phyloP scores from a whole-genome alignment of 139 green algal species.

The Pseudopediastrum boryanum region DNA sequence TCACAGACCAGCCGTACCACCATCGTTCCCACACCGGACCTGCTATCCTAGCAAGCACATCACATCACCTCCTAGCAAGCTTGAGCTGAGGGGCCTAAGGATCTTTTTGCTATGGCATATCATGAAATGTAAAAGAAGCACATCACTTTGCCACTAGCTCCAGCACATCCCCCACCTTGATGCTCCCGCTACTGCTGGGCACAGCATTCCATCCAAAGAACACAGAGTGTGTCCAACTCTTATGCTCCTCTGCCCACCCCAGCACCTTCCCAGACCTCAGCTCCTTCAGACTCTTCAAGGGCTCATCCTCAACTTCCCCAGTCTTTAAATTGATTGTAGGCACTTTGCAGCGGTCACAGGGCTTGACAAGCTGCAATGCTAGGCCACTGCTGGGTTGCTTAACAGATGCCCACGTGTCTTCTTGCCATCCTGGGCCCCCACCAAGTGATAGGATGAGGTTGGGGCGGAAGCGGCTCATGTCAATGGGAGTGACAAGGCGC shows the following conservation, averaged over 20 bases:
- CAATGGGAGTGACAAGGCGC: conserved; percentile 53
- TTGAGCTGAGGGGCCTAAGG: too few relatives aligned
- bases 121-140: too few relatives aligned
- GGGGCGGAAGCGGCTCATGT: conserved; percentile 80
- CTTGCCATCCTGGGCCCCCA: conserved; percentile 47
- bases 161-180: conserved; percentile 42
- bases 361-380: conserved; percentile 67
- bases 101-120: too few relatives aligned
- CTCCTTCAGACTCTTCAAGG: conserved; percentile 50
- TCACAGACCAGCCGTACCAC: too few relatives aligned
- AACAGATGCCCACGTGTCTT: conserved; percentile 63
- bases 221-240: conserved; percentile 41
- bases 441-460: conserved; percentile 73
- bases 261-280: conserved; percentile 51
- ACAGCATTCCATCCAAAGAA: conserved; percentile 56
- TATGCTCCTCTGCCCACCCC: conserved; percentile 42
- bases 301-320: conserved; percentile 60
- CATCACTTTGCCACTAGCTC: too few relatives aligned
- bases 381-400: conserved; percentile 12
- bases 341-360: conserved; percentile 71
- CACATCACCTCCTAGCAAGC: too few relatives aligned
- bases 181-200: neutral
- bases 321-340: conserved; percentile 78
- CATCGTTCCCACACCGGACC: too few relatives aligned
- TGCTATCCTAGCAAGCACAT: too few relatives aligned